Percentiles rank a stretch among this genome's conserved stretches.
Evolutionary conservation across 1,139 yeast genomes (phyloP).

Genomic region (Arxiozyma telluris): DNA sequence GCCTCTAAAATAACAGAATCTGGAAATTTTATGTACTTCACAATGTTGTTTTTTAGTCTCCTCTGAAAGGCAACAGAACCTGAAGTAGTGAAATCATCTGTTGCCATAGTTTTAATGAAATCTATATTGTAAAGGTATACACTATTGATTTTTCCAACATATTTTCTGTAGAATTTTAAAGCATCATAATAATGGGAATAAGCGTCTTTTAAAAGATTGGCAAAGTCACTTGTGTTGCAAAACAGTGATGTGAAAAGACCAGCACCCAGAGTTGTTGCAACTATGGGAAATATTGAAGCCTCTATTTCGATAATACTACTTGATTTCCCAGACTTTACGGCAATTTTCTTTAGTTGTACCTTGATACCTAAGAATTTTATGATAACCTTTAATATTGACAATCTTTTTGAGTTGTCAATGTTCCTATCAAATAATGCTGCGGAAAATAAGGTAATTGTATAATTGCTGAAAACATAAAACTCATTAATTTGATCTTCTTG

Average conservation of each 20-base stretch:
- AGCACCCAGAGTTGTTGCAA: slow-evolving; percentile 24
- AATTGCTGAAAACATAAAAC: slow-evolving; percentile 19
- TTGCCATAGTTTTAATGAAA: slow-evolving; percentile 42
- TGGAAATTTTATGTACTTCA: slow-evolving; percentile 46
- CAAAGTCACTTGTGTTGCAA: slow-evolving; percentile 18
- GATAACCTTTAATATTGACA: slow-evolving; percentile 19
- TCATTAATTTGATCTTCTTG: slow-evolving; percentile 13
- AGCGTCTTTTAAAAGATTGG: slow-evolving; percentile 15
- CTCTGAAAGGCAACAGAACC: slow-evolving; percentile 79
- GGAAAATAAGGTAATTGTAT: slow-evolving; percentile 24
- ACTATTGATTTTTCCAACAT: slow-evolving; percentile 14
- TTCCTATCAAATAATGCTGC: slow-evolving; percentile 24
- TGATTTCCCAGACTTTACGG: slow-evolving; percentile 9
- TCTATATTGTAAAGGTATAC: slow-evolving; percentile 34
- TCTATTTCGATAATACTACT: slow-evolving; percentile 16
- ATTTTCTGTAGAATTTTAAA: slow-evolving; percentile 15
- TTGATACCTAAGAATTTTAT: slow-evolving; percentile 21
- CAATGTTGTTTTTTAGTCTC: slow-evolving; percentile 46
- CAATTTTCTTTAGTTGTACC: slow-evolving; percentile 13
- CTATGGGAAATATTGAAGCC: slow-evolving; percentile 14
- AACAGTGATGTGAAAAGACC: slow-evolving; percentile 24
- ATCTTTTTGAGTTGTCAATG: slow-evolving; percentile 20
- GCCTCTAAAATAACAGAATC: slow-evolving; percentile 52
- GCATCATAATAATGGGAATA: slow-evolving; percentile 15
- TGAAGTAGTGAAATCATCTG: slow-evolving; percentile 57